Evolutionary conservation across 352 stramenopile genomes (phyloP), one percentile per base, ranked within the genome.

Genomic region (Phytophthora ramorum): DNA sequence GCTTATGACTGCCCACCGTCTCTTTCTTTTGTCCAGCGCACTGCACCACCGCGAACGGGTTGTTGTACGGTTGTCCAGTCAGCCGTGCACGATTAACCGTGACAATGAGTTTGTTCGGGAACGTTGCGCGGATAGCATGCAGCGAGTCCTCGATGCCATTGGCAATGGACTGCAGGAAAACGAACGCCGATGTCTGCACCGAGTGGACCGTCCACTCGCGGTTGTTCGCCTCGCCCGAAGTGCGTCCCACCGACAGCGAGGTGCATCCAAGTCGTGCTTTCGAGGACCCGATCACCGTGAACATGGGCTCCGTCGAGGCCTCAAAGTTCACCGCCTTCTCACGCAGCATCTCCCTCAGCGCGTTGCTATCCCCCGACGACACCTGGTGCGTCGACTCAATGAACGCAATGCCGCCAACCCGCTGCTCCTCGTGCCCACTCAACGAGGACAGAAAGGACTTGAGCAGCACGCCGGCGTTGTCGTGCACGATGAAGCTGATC

Each of bases 81-180:
- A 96, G 59, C 4, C 87, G 78, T 2, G 89, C 87, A 35, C 89
- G 83, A 58, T 95, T 94, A 37, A 96, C 85, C 2, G 89, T 96
- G n/a, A 95, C 83, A 19, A 96, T 89, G n/a, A 96, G 76, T 32
- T 96, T 96, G 63, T 96, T 96, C 0, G 89, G 89, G 51, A 95
- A 92, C 45, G 89, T 96, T 12, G 89, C 85, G 4, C 85, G 85
- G 34, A 96, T 91, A 1, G 89, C 87, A 6, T 82, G 73, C 28
- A 95, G 54, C 3, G 89, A 91, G 9, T 89, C 84, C 8, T 94
- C 81, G 32, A 96, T 86, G 1, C 88, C 86, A 41, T 72, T 92
- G 1, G 55, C 58, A 51, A 94, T 94, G 2, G 81, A 89, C 64
- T 95, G 85, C 1, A 96, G 49, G 57, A 96, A 96, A 30, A 95